Evolutionary conservation across 2,329 filamentous ascomycete species (phyloP).

Genomic region (Chaetomium sp.): DNA sequence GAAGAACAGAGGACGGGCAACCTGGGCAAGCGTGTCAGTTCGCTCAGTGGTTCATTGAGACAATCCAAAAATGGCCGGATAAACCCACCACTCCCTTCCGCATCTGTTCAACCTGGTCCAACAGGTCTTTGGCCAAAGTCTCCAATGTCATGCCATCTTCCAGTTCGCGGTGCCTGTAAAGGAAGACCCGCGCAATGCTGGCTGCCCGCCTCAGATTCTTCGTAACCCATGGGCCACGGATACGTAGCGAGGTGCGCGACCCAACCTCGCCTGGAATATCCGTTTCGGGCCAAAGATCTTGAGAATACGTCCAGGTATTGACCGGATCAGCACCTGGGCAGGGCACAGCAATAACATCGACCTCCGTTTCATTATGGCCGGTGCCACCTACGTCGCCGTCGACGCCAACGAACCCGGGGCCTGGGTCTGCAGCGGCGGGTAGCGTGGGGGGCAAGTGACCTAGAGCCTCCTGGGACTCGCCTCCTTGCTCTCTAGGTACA

Average conservation of each 20-base stretch:
- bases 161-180: slow-evolving; percentile 44
- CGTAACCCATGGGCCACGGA: slow-evolving; percentile 38
- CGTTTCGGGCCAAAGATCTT: slow-evolving; percentile 42
- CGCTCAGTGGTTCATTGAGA: background rate
- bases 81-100: slow-evolving; percentile 20
- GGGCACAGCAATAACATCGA: slow-evolving; percentile 48
- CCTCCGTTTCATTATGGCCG: slow-evolving; percentile 46
- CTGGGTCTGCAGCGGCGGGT: slow-evolving; percentile 16
- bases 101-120: slow-evolving; percentile 37
- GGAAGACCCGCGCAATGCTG: slow-evolving; percentile 42
- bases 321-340: slow-evolving; percentile 47
- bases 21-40: slow-evolving; percentile 21
- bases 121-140: slow-evolving; percentile 39
- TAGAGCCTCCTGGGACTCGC: background rate
- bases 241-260: slow-evolving; percentile 9
- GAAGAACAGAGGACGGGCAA: slow-evolving; percentile 50
- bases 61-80: background rate
- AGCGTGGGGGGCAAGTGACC: background rate
- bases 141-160: slow-evolving; percentile 38
- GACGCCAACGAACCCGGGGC: slow-evolving; percentile 36
- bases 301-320: slow-evolving; percentile 48
- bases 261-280: slow-evolving; percentile 27
- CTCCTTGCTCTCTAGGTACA: background rate
- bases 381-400: slow-evolving; percentile 37
- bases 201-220: slow-evolving; percentile 46